Evolutionary conservation across 108 stramenopile genomes (phyloP), one percentile per base, ranked within the genome.

Genomic region (Chaetoceros muelleri): DNA sequence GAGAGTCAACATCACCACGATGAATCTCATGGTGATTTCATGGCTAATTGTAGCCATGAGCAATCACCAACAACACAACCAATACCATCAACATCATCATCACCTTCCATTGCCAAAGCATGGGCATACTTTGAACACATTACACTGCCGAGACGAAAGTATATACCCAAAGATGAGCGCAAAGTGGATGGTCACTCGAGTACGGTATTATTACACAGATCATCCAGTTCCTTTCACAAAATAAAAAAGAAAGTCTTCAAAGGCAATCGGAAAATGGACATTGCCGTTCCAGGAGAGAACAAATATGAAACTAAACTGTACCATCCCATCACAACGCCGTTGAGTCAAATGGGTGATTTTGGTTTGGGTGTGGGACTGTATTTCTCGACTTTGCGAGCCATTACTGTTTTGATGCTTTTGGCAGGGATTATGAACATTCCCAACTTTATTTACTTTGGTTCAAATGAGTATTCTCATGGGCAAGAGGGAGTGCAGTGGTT

Each of bases 101-200:
- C 3, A 30, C 76, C 82, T 24, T 66, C 55, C 13, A 27, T 83
- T 22, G 77, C 64, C 44, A 73, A 65, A 24, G 88, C 85, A 25
- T 94, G 93, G 93, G 86, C 76, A 20, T 87, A 90, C 60, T 94
- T 90, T 75, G 93, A 94, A 62, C 88, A 90, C 54, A 74, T 74
- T n/a, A 72, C 87, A 0, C 57, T 94, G 46, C 71, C 80, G 1
- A 62, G 93, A 19, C 54, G 66, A 23, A 30, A 26, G 22, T 18
- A 50, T 45, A 51, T 53, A 34, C 28, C 62, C 24, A 58, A 48
- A 0, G 30, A 60, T 57, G 57, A 58, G 46, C 30, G 49, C 20
- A 58, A 60, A 24, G 28, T 27, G 27, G 27, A n/a, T n/a, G n/a
- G n/a, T n/a, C n/a, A n/a, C n/a, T n/a, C n/a, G 10, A 16, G 24